These are phyloP conservation scores for Skeletonema costatum DNA, from an alignment of 108 stramenopile species.

Conservation along the genomic window DNA sequence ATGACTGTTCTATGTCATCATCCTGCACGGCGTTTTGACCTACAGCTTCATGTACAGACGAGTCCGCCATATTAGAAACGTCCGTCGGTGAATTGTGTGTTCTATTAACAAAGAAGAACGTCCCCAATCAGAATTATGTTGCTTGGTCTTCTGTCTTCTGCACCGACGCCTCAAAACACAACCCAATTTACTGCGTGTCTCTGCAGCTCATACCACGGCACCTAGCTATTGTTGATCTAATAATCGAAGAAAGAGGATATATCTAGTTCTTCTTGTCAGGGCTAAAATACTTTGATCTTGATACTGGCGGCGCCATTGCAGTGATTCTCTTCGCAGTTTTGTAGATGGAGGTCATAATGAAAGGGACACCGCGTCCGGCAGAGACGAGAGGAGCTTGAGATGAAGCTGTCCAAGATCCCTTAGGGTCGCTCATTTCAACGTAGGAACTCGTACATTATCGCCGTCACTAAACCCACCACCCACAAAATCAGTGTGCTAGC, in stretches of 20 bases:
- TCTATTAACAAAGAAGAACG: background rate
- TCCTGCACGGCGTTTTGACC: background rate
- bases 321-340: no score
- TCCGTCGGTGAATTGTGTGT: background rate
- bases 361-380: no score
- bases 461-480: background rate
- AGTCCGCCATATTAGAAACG: background rate
- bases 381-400: no score
- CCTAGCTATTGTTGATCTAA: no score
- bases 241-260: no score
- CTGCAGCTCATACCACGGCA: background rate
- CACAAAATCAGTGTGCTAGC: no score
- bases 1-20: background rate
- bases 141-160: background rate
- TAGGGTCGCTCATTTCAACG: no score
- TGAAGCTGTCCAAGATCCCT: no score
- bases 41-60: background rate
- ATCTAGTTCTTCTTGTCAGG: no score
- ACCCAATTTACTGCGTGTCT: background rate
- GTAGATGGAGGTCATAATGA: no score
- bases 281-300: background rate
- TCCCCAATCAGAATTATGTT: background rate
- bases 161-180: background rate
- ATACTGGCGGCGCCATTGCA: no score
- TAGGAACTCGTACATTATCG: background rate